phyloP scores from a whole-genome alignment of 371 early-diverging fungal species.

The Mortierella sp. region DNA sequence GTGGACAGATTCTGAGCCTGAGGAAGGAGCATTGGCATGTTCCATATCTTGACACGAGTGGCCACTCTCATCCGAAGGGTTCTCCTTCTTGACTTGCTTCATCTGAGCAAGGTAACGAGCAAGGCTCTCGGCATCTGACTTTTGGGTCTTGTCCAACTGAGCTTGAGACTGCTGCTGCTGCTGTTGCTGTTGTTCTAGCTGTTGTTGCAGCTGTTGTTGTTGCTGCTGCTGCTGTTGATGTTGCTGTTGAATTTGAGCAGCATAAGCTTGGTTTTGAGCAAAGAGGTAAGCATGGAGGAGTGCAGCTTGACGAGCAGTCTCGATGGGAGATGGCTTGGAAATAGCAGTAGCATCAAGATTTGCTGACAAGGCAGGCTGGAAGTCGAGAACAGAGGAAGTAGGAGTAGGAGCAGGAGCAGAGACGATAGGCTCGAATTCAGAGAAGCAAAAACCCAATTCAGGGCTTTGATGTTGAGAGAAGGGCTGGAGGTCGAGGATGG shows the following conservation, averaged over 20 bases:
- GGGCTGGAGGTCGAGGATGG: conserved; percentile 46
- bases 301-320: conserved; percentile 54
- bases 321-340: conserved; percentile 22
- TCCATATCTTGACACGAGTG: conserved; percentile 19
- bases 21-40: conserved; percentile 2
- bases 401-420: conserved; percentile 10
- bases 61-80: neutral
- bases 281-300: conserved; percentile 50
- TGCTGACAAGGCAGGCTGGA: neutral
- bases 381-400: neutral
- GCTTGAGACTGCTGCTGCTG: conserved; percentile 5
- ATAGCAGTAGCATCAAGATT: neutral
- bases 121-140: conserved; percentile 44
- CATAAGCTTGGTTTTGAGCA: conserved; percentile 29
- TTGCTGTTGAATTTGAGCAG: conserved; percentile 20
- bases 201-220: conserved; percentile 3
- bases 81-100: conserved; percentile 38
- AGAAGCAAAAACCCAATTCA: conserved; percentile 32
- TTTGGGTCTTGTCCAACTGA: conserved; percentile 17
- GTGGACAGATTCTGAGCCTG: conserved; percentile 13
- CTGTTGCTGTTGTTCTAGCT: too few species aligned
- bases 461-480: conserved; percentile 44
- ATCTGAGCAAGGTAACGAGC: conserved; percentile 48
- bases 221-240: conserved; percentile 35
- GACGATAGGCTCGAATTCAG: conserved; percentile 35